Base-by-base conservation (phyloP, 1,284 basidiomycete genomes). In the Melanopsichium pennsylvanicum region DNA sequence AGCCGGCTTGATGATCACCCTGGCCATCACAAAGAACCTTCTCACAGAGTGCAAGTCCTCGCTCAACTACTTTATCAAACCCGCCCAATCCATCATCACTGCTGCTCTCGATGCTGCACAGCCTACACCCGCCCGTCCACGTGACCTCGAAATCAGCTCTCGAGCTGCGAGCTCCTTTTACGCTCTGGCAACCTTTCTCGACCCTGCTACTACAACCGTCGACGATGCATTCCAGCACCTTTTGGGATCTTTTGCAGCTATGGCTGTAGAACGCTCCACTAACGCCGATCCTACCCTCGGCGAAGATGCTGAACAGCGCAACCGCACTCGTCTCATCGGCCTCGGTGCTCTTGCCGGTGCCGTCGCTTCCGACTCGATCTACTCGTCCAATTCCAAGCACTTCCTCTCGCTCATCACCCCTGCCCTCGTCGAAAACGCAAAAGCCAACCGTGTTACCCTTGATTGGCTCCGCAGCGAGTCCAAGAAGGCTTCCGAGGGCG, bases 151-250 rank as follows among this genome's bases (percentile, higher is more conserved):
- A 80, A 87, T 97, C 22, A 85, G 87, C 44, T 90, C 90, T 2
- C 87, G 92, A 71, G 88, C 90, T 7, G 91, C 92, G 9, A 89
- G 86, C 75, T 86, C 92, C 59, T 94, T 97, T 76, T 90, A 89
- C 12, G 89, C 92, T 0, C 93, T 93, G 87, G 89, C 91, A n/a
- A 93, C 92, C 6, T 95, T 89, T 74, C 91, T 93, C 8, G 89
- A 93, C 71, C 91, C 92, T 22, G 50, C 72, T 22, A 64, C 66
- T 39, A 57, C 66, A 6, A 0, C 90, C 38, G 86, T 89, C 23
- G 92, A 94, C 76, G 86, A 87, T 68, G 55, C 36, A 31, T 63
- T 70, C 47, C 90, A 90, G 0, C 84, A 84, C 4, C 86, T 89
- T 23, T 84, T 97, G 33, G 82, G 82, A 6, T 86, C 85, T 56